Evolutionary conservation across 345 rosid species (phyloP).

Genomic region (Bretschneidera sinensis): DNA sequence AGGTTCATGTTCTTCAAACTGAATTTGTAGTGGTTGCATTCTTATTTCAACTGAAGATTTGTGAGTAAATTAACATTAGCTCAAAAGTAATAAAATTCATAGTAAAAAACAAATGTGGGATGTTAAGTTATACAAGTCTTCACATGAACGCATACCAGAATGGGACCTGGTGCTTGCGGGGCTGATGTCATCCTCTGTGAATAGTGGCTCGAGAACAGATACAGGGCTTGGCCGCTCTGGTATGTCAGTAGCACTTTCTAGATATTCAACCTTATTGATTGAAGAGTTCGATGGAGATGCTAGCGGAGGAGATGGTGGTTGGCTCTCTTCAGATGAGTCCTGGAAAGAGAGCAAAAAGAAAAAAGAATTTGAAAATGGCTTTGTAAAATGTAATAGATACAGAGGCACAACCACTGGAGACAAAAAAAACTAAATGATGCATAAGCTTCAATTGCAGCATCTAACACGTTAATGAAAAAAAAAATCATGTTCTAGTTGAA

Average conservation of each 20-base stretch:
- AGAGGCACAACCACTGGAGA: not conserved
- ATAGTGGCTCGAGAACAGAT: slow-evolving; percentile 82
- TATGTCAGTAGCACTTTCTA: slow-evolving; percentile 36
- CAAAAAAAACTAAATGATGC: slow-evolving; percentile 9
- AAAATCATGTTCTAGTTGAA: slow-evolving; percentile 1
- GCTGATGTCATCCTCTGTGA: slow-evolving; percentile 59
- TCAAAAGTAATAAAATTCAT: not conserved
- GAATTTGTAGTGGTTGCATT: slow-evolving; percentile 52
- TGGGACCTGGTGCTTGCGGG: slow-evolving; percentile 47
- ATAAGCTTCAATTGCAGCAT: slow-evolving; percentile 4
- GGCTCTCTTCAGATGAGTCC: slow-evolving; percentile 34
- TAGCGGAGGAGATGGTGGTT: slow-evolving; percentile 37
- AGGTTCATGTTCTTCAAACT: slow-evolving; percentile 51
- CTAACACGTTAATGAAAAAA: not conserved
- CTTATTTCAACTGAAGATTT: slow-evolving; percentile 41
- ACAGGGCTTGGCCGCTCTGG: slow-evolving; percentile 76
- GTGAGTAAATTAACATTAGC: slow-evolving; percentile 26
- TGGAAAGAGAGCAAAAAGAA: slow-evolving; percentile 20
- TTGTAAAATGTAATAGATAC: not conserved
- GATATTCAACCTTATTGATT: slow-evolving; percentile 38
- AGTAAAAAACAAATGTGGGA: not conserved
- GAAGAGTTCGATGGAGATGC: slow-evolving; percentile 42
- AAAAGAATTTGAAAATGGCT: slow-evolving; percentile 10
- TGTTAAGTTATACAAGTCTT: not conserved
- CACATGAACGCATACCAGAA: slow-evolving; percentile 42